A percentile compares a stretch with the other conserved stretches of the same genome.
Evolutionary conservation across 768 basidiomycete species (phyloP).

Genomic region (Lactarius deliciosus): DNA sequence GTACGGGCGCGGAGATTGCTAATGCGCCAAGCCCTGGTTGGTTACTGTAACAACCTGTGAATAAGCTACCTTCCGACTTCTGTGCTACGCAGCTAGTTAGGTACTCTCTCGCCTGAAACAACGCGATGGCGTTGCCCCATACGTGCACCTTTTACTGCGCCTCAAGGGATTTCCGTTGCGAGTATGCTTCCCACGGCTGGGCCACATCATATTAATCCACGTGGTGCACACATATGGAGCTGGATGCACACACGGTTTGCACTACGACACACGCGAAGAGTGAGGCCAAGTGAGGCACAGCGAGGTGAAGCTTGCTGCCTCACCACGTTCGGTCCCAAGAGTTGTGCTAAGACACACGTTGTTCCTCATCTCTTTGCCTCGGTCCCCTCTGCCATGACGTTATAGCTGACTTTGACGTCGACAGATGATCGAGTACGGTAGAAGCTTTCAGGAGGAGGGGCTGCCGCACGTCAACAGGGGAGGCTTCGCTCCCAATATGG

Average conservation of each 20-base stretch:
- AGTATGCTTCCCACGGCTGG: conserved; percentile 2
- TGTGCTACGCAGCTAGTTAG: not conserved
- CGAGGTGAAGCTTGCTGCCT: conserved; percentile 12
- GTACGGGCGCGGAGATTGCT: conserved; percentile 7
- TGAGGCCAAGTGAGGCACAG: conserved; percentile 6
- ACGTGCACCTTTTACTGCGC: not conserved
- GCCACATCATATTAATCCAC: conserved; percentile 3
- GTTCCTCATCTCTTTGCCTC: not conserved
- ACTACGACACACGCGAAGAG: not conserved
- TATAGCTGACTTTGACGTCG: conserved; percentile 4
- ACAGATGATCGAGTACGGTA: conserved; percentile 14
- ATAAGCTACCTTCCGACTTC: not conserved
- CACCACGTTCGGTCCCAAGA: not conserved
- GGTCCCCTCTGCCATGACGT: conserved; percentile 2
- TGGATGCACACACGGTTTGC: conserved; percentile 1
- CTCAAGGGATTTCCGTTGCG: conserved; percentile 7
- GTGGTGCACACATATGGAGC: conserved; percentile 7
- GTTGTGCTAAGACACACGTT: not conserved
- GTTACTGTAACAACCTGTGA: not conserved
- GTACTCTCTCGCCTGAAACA: not conserved
- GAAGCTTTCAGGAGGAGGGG: conserved; percentile 10
- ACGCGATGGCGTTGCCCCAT: not conserved
- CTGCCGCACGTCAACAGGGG: not conserved
- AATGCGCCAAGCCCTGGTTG: not conserved
- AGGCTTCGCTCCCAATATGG: conserved; percentile 20